Evolutionary conservation across 352 stramenopile genomes (phyloP).

Genomic region (Phytophthora tentaculata): DNA sequence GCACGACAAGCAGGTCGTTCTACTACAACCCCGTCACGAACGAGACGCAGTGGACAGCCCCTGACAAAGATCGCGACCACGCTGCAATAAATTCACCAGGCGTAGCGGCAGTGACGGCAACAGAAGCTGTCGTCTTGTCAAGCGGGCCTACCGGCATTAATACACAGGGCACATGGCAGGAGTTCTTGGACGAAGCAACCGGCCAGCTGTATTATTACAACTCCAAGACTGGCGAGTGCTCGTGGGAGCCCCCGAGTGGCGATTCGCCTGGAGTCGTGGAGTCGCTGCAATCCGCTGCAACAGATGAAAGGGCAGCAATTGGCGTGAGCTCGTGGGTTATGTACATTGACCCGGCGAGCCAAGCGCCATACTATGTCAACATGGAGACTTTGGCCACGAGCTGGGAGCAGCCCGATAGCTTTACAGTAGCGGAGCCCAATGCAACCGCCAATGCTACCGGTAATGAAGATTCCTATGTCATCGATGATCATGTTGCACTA

Average conservation of each 20-base stretch:
- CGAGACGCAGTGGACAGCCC: conserved; percentile 51
- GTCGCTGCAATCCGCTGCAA: conserved; percentile 10
- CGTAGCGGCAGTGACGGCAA: conserved; percentile 1
- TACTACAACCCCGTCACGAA: conserved; percentile 54
- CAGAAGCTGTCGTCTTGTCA: conserved; percentile 10
- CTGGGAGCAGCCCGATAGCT: conserved; percentile 52
- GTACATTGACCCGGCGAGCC: conserved; percentile 54
- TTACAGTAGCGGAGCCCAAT: conserved; percentile 9
- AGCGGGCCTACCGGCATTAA: too few relatives aligned
- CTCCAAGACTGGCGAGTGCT: conserved; percentile 56
- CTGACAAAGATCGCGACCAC: conserved; percentile 26
- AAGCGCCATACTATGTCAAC: conserved; percentile 64
- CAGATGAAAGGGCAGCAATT: conserved; percentile 16
- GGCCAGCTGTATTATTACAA: conserved; percentile 80
- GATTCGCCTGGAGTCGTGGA: conserved; percentile 14
- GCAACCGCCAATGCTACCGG: background rate
- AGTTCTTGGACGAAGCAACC: conserved; percentile 62
- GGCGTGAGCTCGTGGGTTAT: conserved; percentile 38
- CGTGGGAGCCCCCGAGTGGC: conserved; percentile 51
- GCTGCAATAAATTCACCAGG: conserved; percentile 17
- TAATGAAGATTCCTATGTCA: conserved; percentile 55
- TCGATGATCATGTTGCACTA: conserved; percentile 32
- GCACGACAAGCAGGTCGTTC: conserved; percentile 53
- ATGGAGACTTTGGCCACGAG: conserved; percentile 50
- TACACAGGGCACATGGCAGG: conserved; percentile 57